These are phyloP conservation scores for Lonicera japonica DNA, from an alignment of 129 eudicot species.

Conservation along the genomic window DNA sequence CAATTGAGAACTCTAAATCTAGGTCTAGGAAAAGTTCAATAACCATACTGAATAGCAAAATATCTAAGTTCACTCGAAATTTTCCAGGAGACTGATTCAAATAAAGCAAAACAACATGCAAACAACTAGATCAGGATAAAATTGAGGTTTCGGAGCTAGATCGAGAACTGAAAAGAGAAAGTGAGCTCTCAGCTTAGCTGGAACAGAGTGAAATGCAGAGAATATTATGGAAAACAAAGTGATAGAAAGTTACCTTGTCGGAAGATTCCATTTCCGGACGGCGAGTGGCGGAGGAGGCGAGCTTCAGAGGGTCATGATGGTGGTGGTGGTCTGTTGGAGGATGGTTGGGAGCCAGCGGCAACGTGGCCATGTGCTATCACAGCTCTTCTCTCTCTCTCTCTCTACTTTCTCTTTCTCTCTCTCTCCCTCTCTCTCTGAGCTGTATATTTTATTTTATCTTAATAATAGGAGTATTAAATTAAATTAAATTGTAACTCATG, in stretches of 20 bases:
- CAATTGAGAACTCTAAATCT: too few relatives aligned
- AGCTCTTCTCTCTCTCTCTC: too few relatives aligned
- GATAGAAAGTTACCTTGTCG: neutral
- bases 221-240: neutral
- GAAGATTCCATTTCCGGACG: too few relatives aligned
- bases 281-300: neutral
- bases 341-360: slow-evolving; percentile 29
- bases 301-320: slow-evolving; percentile 20
- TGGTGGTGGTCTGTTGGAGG: too few relatives aligned
- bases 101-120: neutral
- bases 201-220: neutral
- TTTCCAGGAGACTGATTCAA: neutral
- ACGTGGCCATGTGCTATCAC: slow-evolving; percentile 34
- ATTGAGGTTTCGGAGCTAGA: slow-evolving; percentile 9
- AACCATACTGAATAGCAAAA: neutral
- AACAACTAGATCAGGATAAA: neutral
- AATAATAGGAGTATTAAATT: too few relatives aligned
- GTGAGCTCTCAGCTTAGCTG: slow-evolving; percentile 3
- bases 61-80: slow-evolving; percentile 6
- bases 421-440: too few relatives aligned
- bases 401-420: too few relatives aligned
- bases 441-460: too few relatives aligned
- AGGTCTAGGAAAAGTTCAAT: too few relatives aligned
- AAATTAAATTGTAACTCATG: too few relatives aligned
- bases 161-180: slow-evolving; percentile 1